These are phyloP conservation scores for Cladosporium halotolerans DNA, from an alignment of 2,329 filamentous ascomycete genomes.

Conservation along the genomic window DNA sequence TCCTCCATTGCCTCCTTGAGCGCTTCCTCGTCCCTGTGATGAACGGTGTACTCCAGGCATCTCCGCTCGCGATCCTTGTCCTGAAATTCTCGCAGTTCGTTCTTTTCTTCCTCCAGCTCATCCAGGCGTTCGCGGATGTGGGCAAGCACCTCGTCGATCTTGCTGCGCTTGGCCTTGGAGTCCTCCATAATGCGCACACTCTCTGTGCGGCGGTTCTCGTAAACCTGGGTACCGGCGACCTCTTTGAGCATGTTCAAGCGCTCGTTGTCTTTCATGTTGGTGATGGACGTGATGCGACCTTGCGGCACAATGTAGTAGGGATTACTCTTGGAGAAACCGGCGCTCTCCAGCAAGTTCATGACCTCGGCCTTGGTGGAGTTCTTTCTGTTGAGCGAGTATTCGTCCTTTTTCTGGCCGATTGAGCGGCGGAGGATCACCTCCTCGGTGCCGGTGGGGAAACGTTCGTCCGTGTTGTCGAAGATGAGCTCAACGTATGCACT, in stretches of 20 bases:
- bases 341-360: conserved; percentile 89
- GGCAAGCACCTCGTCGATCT: conserved; percentile 86
- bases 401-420: conserved; percentile 96
- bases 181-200: conserved; percentile 96
- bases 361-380: conserved; percentile 92
- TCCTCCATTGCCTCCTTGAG: conserved; percentile 71
- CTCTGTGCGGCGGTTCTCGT: conserved; percentile 84
- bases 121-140: conserved; percentile 85
- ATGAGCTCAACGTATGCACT: conserved; percentile 99
- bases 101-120: conserved; percentile 94
- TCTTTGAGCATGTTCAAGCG: conserved; percentile 87
- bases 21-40: conserved; percentile 79
- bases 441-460: conserved; percentile 86
- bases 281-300: conserved; percentile 88
- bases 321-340: conserved; percentile 93
- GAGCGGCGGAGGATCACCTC: conserved; percentile 88
- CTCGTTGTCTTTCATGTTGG: conserved; percentile 97
- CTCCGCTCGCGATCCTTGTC: conserved; percentile 88
- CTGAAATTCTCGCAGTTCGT: conserved; percentile 88
- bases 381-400: conserved; percentile 96
- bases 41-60: conserved; percentile 90
- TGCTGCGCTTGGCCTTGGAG: conserved; percentile 86
- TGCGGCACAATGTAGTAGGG: conserved; percentile 99
- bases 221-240: conserved; percentile 96
- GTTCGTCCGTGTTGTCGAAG: conserved; percentile 94